Percentiles rank a stretch among this genome's conserved stretches.
Evolutionary conservation across 306 rosid genomes (phyloP).

Genomic region (Luffa aegyptiaca): DNA sequence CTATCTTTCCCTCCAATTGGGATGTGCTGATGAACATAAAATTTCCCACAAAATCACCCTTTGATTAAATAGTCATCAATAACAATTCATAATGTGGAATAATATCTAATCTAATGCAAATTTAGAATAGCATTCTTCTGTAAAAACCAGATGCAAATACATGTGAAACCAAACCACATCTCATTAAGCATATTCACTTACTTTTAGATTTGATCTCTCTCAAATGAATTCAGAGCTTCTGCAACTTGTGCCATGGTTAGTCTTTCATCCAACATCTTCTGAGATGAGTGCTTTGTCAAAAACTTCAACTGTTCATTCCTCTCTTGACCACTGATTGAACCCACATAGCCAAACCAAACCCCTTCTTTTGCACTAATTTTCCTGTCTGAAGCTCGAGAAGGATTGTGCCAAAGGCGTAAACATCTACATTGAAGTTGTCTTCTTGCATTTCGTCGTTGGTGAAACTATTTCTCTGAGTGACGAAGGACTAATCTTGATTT

Average conservation of each 20-base stretch:
- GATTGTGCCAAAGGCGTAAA: slow-evolving; percentile 53
- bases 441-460: slow-evolving; percentile 11
- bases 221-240: neutral
- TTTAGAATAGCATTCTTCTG: too few species aligned
- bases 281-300: neutral
- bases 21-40: too few species aligned
- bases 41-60: too few species aligned
- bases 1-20: too few species aligned
- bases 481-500: slow-evolving; percentile 20
- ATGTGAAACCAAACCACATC: too few species aligned
- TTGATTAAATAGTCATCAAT: too few species aligned
- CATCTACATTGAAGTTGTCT: slow-evolving; percentile 38
- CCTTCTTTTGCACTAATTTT: slow-evolving; percentile 54
- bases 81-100: too few species aligned
- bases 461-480: slow-evolving; percentile 6
- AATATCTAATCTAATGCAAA: too few species aligned
- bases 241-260: neutral
- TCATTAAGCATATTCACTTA: too few species aligned
- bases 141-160: too few species aligned
- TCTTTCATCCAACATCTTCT: neutral
- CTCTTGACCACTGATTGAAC: slow-evolving; percentile 49
- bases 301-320: slow-evolving; percentile 4
- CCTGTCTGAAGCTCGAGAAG: slow-evolving; percentile 66
- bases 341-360: slow-evolving; percentile 46
- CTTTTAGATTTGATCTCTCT: neutral